Conservation (phyloP, 306 rosid genomes). For the Prunus dulcis region DNA sequence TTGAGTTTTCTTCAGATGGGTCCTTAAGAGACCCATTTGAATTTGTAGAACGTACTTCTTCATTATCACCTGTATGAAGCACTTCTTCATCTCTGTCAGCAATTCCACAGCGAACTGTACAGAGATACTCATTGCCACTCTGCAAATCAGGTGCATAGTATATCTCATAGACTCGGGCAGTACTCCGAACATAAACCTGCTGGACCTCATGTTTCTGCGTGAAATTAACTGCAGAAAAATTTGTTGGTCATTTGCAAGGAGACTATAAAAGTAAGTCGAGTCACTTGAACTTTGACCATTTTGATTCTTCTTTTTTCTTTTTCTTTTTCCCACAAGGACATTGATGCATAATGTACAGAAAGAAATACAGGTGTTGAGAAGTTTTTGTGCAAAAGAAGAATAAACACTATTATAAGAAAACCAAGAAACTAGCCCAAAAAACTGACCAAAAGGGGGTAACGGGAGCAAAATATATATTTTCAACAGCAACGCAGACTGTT, state of each 20-base stretch:
- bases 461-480: neutral
- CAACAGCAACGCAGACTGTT: neutral
- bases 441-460: neutral
- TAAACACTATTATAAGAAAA: too few relatives aligned
- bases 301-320: neutral
- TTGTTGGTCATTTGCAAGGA: conserved; percentile 17
- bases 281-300: neutral
- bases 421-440: neutral
- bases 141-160: conserved; percentile 43
- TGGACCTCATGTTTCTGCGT: conserved; percentile 55
- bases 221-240: conserved; percentile 54
- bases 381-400: too few relatives aligned
- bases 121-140: conserved; percentile 56
- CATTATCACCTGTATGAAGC: conserved; percentile 38
- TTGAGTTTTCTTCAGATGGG: conserved; percentile 28
- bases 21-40: conserved; percentile 25
- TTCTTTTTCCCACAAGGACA: neutral
- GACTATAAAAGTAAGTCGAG: neutral
- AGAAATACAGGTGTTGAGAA: too few relatives aligned
- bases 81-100: conserved; percentile 61
- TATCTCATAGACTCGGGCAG: conserved; percentile 81
- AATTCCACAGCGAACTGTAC: conserved; percentile 70
- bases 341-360: neutral
- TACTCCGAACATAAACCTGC: conserved; percentile 80
- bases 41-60: conserved; percentile 26